Base-by-base conservation (phyloP, 345 rosid genomes). In the Rubroshorea leprosula region DNA sequence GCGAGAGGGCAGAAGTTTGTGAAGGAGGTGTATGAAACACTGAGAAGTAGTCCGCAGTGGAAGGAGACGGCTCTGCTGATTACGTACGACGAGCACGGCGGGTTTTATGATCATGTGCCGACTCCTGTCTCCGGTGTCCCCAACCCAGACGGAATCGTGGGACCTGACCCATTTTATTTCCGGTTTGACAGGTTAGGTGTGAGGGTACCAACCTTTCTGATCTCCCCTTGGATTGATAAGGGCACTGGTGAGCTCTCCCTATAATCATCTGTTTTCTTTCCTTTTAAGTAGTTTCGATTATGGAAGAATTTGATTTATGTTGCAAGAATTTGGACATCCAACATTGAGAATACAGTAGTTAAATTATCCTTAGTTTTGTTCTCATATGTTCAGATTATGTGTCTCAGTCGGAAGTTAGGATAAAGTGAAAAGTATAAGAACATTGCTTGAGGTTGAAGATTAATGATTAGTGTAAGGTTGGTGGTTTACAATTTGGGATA, bases 31-130 rank as follows among this genome's bases (percentile, higher is more conserved):
- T 93, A 93, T 59, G 97, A 93, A 80, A 89, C 75, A 46, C 67
- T 93, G 59, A 68, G 99, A 72, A 76, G 78, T 2, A 93, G 99
- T 51, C 97, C 99, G 9, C 99, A 93, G 85, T 93, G 99, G 97
- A 73, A 90, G 1, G 99, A 93, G 72, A 83, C 75, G 90, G 99
- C 97, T 17, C 25, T 93, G 66, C 24, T 89, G 73, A 87, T 93
- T 7, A 93, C 99, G 2, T 93, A 93, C 45, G 99, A 93, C 23
- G 97, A 93, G 57, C 99, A 89, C 13, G 99, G 99, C 2, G 99
- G 99, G 38, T 89, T 93, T 60, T 93, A 82, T n/a, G 99, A 93
- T 55, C 99, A 93, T 58, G 97, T 90, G 51, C 95, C 99, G 0
- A 87, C 97, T 0, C 99, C 99, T 4, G 85, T 83, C 15, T 52